Evolutionary conservation across 2,329 filamentous ascomycete genomes (phyloP).

Genomic region (Fonsecaea pedrosoi): DNA sequence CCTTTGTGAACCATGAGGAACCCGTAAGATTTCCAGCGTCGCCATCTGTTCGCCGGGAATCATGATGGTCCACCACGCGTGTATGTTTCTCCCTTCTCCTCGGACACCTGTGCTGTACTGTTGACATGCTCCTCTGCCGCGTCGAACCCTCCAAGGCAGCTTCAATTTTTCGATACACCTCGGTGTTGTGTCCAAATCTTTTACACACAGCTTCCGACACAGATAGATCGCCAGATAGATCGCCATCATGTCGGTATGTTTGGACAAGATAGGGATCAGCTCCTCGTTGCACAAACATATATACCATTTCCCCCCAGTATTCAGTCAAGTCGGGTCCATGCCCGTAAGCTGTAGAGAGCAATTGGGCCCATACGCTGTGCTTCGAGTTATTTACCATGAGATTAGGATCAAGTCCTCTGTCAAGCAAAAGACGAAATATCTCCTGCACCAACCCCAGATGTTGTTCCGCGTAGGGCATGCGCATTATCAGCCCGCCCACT

Average conservation of each 20-base stretch:
- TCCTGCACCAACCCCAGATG: neutral
- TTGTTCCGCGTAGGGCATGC: neutral
- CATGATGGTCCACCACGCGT: neutral
- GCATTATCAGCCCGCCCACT: too few species aligned
- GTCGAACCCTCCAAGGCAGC: neutral
- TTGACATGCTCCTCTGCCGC: neutral
- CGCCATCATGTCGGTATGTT: neutral
- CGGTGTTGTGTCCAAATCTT: neutral
- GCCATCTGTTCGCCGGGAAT: neutral
- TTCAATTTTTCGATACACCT: neutral
- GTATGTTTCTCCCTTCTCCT: neutral
- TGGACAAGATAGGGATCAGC: neutral
- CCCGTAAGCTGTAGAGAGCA: neutral
- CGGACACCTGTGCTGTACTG: neutral
- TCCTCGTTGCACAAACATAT: neutral
- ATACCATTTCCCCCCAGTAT: neutral
- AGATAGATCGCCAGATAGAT: neutral
- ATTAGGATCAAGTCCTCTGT: neutral
- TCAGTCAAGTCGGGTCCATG: neutral
- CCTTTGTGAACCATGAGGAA: too few species aligned
- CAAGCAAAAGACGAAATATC: neutral
- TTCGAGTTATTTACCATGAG: neutral
- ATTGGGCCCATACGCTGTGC: neutral
- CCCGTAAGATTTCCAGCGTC: neutral
- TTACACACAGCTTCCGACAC: neutral